Conservation (phyloP, 2,329 filamentous ascomycete species). For the Epichloe brachyelytri region DNA sequence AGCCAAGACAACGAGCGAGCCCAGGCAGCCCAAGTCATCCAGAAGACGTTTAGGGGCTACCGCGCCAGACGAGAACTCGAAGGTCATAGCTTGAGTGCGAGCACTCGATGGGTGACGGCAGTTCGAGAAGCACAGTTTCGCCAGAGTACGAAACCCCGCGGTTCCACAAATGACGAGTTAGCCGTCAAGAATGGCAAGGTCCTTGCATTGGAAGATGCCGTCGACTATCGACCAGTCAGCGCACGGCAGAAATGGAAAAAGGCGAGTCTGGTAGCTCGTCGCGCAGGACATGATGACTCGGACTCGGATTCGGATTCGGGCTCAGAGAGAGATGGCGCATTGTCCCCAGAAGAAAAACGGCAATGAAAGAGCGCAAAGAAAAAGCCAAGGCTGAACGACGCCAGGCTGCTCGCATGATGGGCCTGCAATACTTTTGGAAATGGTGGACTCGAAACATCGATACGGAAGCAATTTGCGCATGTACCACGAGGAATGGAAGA, state of each 20-base stretch:
- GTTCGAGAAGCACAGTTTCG: slow-evolving; percentile 43
- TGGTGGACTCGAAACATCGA: slow-evolving; percentile 77
- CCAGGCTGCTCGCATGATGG: slow-evolving; percentile 65
- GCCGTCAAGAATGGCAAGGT: slow-evolving; percentile 5
- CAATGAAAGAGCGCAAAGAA: slow-evolving; percentile 25
- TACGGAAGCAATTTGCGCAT: slow-evolving; percentile 72
- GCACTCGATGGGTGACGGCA: slow-evolving; percentile 58
- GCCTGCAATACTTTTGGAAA: slow-evolving; percentile 75
- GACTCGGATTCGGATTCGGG: slow-evolving; percentile 37
- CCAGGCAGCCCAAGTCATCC: slow-evolving; percentile 43
- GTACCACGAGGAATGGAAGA: slow-evolving; percentile 80
- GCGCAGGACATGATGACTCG: slow-evolving; percentile 56
- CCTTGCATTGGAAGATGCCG: slow-evolving; percentile 7
- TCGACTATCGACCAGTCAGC: slow-evolving; percentile 13
- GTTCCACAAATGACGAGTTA: slow-evolving; percentile 11
- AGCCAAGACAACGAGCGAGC: slow-evolving; percentile 12
- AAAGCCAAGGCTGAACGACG: slow-evolving; percentile 44
- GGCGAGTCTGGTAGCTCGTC: slow-evolving; percentile 53
- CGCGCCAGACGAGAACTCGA: slow-evolving; percentile 56
- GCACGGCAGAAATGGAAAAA: slow-evolving; percentile 67
- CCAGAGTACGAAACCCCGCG: slow-evolving; percentile 33
- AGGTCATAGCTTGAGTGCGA: slow-evolving; percentile 56
- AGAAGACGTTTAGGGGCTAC: slow-evolving; percentile 69
- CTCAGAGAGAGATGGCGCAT: slow-evolving; percentile 23
- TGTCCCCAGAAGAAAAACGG: slow-evolving; percentile 23